Conservation (phyloP, 192 early-diverging fungal genomes). For the Coemansia sp. region DNA sequence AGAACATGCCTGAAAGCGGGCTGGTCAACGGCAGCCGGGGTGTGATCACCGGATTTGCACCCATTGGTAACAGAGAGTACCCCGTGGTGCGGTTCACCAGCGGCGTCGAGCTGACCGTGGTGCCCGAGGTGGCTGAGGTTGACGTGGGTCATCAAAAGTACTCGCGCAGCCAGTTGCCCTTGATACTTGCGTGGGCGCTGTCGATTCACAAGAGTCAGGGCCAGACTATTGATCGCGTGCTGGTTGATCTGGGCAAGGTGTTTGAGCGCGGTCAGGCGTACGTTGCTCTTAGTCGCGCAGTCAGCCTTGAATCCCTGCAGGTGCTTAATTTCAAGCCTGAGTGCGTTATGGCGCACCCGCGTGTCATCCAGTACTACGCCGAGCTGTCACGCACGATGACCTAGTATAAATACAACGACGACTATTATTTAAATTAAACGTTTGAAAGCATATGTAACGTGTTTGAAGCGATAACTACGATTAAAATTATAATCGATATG, state of each 20-base stretch:
- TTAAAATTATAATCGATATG: too few relatives aligned
- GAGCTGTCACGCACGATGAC: conserved; percentile 31
- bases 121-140: conserved; percentile 55
- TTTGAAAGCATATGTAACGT: too few relatives aligned
- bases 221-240: conserved; percentile 74
- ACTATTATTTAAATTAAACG: neutral
- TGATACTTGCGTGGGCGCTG: conserved; percentile 83
- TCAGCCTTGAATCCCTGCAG: conserved; percentile 66
- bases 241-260: conserved; percentile 69
- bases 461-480: too few relatives aligned
- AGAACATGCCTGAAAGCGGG: conserved; percentile 60
- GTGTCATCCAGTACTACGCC: conserved; percentile 67
- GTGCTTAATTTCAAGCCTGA: conserved; percentile 62
- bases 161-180: conserved; percentile 59
- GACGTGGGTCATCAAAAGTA: conserved; percentile 49
- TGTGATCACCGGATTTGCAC: conserved; percentile 47
- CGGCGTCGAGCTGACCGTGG: conserved; percentile 52
- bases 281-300: conserved; percentile 79
- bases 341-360: conserved; percentile 71
- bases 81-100: conserved; percentile 48
- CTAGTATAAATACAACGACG: neutral
- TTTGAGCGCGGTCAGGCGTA: conserved; percentile 89
- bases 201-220: conserved; percentile 89
- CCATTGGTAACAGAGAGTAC: conserved; percentile 32
- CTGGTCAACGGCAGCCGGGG: conserved; percentile 85